phyloP scores from a whole-genome alignment of 2,329 filamentous ascomycete species.

The Monosporascus ibericus region DNA sequence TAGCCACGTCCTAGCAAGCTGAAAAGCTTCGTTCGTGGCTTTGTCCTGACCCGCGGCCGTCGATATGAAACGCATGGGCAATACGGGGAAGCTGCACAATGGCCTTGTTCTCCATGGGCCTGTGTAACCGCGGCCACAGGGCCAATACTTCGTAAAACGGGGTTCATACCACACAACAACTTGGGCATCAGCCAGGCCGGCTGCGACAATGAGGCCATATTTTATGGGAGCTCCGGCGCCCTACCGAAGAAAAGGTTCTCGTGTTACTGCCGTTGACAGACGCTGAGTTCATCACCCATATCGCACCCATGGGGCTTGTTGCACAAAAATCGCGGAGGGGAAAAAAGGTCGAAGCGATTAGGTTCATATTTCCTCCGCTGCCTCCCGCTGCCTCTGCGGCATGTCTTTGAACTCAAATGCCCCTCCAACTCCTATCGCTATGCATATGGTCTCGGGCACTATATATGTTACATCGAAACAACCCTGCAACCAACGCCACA shows the following conservation, averaged over 20 bases:
- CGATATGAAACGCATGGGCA: background rate
- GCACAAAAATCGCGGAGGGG: background rate
- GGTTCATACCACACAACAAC: no score
- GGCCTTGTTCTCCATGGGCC: background rate
- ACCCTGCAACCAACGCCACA: constrained; percentile 5
- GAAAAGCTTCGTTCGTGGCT: background rate
- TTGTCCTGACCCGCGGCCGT: background rate
- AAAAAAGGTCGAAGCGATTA: background rate
- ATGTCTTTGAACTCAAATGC: constrained; percentile 2
- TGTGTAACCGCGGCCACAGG: no score
- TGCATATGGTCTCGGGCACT: constrained; percentile 17
- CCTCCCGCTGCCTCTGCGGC: background rate
- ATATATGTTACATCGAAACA: constrained; percentile 18
- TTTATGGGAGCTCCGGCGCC: no score
- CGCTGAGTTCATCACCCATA: background rate
- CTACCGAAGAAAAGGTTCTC: no score
- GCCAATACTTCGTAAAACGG: no score
- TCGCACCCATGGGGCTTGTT: background rate
- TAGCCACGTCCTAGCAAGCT: background rate
- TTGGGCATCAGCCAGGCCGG: no score
- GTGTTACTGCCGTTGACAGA: no score
- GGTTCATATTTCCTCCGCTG: constrained; percentile 2
- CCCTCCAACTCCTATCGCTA: constrained; percentile 17
- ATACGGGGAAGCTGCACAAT: background rate
- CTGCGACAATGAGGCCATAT: no score